Percentiles rank a stretch among this genome's conserved stretches.
phyloP scores from a whole-genome alignment of 306 rosid species.

The Vigna unguiculata region DNA sequence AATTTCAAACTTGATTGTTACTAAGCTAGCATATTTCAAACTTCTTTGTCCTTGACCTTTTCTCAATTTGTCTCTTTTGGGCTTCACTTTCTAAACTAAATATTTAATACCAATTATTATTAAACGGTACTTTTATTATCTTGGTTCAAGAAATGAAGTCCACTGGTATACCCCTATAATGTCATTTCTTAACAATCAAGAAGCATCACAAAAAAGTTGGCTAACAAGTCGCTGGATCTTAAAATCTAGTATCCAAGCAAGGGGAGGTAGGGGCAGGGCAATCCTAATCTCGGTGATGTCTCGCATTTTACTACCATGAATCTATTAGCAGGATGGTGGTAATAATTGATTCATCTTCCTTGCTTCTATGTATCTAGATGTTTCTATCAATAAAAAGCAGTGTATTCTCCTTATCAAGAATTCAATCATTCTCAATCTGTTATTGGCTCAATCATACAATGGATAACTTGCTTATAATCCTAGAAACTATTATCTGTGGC shows the following conservation, averaged over 20 bases:
- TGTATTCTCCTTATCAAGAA: neutral
- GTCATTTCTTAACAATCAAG: constrained; percentile 10
- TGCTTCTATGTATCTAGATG: neutral
- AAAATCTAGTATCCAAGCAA: neutral
- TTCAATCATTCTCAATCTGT: constrained; percentile 2
- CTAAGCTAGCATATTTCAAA: neutral
- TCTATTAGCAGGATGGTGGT: constrained; percentile 10
- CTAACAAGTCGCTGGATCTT: neutral
- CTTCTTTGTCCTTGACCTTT: neutral
- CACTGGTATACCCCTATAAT: neutral
- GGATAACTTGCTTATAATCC: neutral
- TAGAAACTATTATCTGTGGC: neutral
- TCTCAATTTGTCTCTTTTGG: no score
- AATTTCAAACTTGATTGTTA: neutral
- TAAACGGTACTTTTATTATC: neutral
- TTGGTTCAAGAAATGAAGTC: constrained; percentile 22
- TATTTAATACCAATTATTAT: neutral
- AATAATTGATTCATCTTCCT: constrained; percentile 10
- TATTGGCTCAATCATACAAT: neutral
- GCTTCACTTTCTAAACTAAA: neutral
- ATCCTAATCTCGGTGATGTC: neutral
- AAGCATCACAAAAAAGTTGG: neutral
- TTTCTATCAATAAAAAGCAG: constrained; percentile 1
- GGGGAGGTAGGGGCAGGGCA: neutral
- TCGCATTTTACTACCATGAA: neutral